These are phyloP conservation scores for Pittosporum tobira DNA, from an alignment of 129 eudicot genomes.

Conservation along the genomic window DNA sequence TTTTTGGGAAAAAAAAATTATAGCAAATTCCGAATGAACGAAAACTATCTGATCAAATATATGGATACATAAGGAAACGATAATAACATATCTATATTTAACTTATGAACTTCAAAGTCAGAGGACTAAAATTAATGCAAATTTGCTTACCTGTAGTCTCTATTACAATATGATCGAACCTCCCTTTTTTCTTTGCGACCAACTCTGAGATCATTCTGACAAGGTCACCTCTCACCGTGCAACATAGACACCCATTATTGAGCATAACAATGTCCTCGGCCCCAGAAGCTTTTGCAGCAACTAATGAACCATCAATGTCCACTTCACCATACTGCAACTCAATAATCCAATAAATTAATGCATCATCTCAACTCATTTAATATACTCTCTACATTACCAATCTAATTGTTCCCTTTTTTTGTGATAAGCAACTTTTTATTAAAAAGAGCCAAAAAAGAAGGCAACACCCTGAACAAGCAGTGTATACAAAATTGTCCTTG, in stretches of 20 bases:
- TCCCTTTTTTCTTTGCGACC: constrained; percentile 80
- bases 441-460: too few relatives aligned
- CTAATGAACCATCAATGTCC: constrained; percentile 96
- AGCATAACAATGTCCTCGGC: constrained; percentile 96
- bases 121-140: neutral
- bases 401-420: neutral
- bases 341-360: neutral
- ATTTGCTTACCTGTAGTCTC: constrained; percentile 74
- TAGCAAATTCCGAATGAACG: neutral
- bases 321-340: constrained; percentile 86
- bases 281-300: constrained; percentile 87
- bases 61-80: neutral
- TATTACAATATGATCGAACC: constrained; percentile 87
- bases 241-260: constrained; percentile 90
- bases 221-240: constrained; percentile 98
- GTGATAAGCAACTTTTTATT: too few relatives aligned
- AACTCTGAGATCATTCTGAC: constrained; percentile 93
- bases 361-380: neutral
- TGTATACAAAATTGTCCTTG: too few relatives aligned
- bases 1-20: neutral
- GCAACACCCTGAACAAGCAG: too few relatives aligned
- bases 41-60: neutral
- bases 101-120: neutral
- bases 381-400: neutral
- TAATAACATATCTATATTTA: neutral